These are phyloP conservation scores for Podospora australis DNA, from an alignment of 495 filamentous ascomycete genomes.

Conservation along the genomic window DNA sequence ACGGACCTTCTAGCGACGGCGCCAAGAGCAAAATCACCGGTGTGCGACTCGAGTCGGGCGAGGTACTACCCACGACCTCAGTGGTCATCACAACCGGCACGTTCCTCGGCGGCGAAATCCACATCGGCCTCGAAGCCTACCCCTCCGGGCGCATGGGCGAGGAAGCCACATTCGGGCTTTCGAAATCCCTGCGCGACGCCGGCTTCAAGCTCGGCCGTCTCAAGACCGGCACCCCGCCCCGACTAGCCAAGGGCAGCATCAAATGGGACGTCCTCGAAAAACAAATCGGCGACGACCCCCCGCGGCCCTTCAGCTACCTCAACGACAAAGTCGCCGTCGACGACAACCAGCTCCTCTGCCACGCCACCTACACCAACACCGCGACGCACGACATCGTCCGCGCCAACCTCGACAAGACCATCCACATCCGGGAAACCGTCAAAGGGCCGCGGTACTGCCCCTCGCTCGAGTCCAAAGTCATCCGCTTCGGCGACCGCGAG, in stretches of 20 bases:
- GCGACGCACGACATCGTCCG: conserved; percentile 78
- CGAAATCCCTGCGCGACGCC: conserved; percentile 81
- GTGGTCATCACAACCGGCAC: conserved; percentile 96
- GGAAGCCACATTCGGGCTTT: conserved; percentile 86
- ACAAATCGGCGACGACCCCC: conserved; percentile 78
- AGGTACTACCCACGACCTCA: conserved; percentile 69
- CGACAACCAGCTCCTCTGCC: conserved; percentile 78
- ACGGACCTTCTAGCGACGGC: conserved; percentile 34
- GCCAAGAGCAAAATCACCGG: conserved; percentile 73
- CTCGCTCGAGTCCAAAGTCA: conserved; percentile 89
- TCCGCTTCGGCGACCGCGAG: conserved; percentile 73
- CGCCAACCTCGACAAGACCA: conserved; percentile 80
- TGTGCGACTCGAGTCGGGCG: conserved; percentile 81
- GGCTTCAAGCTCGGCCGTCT: conserved; percentile 87
- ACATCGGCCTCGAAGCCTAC: conserved; percentile 78
- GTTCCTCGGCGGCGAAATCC: conserved; percentile 93
- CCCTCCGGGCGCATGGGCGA: conserved; percentile 92
- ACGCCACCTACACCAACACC: conserved; percentile 78
- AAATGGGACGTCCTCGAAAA: conserved; percentile 64
- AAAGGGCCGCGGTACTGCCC: conserved; percentile 94
- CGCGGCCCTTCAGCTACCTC: conserved; percentile 85
- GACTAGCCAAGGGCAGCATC: conserved; percentile 77
- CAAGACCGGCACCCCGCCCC: conserved; percentile 93
- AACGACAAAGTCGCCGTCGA: conserved; percentile 68
- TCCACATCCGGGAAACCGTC: conserved; percentile 94